Base-by-base conservation (phyloP, 2,329 filamentous ascomycete genomes). In the Thelonectria olida region DNA sequence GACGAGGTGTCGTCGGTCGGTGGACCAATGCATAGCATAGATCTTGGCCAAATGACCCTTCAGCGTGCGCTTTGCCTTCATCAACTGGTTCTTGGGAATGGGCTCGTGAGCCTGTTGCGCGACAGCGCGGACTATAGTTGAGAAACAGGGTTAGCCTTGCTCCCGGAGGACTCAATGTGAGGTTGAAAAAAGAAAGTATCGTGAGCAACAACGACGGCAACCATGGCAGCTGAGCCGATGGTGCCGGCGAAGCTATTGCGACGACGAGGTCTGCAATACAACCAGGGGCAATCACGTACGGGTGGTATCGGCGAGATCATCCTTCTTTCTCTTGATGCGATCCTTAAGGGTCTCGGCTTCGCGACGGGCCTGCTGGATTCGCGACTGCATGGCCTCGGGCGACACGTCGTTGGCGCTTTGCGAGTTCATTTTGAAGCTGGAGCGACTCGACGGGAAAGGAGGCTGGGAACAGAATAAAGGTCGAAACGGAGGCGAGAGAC, bases 21-120 rank as follows among this genome's bases (percentile, higher is more conserved):
- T 99, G 31, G 96, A 98, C 96, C 96, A 99, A 84, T 99, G 96
- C 96, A 99, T 99, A 73, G 96, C 96, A 80, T 99, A 99, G 74
- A 99, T 99, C 84, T 99, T 99, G 73, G 96, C 96, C 70, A 99
- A 83, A 85, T 99, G 96, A 69, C 96, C 96, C 84, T 98, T 98
- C 70, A 99, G 86, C 51, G 94, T 97, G 74, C 93, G 92, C 84
- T 97, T 96, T 67, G 95, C 92, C 86, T 96, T 97, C 96, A 99
- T 98, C 76, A 95, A 87, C 77, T 89, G 86, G 80, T 96, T 96
- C 80, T 92, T 91, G 67, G 95, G 93, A 73, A 99, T 89, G 69
- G 92, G 85, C 79, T 98, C 96, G 80, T 97, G 95, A 68, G 95
- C 91, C 82, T 95, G 92, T 78, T 93, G 90, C 74, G 96, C 92